Evolutionary conservation across 495 filamentous ascomycete genomes (phyloP).

Genomic region (Umbilicaria muhlenbergii): DNA sequence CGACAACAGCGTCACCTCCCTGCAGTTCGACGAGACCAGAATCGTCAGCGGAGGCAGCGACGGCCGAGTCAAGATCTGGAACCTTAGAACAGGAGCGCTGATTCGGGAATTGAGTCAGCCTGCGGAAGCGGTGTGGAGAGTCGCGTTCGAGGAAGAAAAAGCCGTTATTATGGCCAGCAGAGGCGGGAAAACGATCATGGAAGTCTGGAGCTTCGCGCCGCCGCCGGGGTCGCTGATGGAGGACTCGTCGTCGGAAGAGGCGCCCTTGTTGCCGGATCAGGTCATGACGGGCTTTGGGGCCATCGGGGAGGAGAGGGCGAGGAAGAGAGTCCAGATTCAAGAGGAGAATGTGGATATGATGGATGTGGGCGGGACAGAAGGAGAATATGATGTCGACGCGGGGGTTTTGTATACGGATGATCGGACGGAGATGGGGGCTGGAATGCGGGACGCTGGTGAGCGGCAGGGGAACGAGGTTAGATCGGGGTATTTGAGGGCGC

Average conservation of each 20-base stretch:
- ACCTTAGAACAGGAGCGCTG: constrained; percentile 75
- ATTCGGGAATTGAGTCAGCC: constrained; percentile 80
- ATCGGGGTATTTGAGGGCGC: no score
- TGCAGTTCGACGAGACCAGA: constrained; percentile 89
- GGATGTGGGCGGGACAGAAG: constrained; percentile 8
- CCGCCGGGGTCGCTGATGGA: constrained; percentile 5
- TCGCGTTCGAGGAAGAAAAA: constrained; percentile 96
- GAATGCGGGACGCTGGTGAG: no score
- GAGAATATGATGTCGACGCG: neutral
- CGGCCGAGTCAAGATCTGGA: constrained; percentile 95
- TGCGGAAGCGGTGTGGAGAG: constrained; percentile 90
- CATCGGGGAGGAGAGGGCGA: neutral
- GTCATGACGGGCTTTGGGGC: neutral
- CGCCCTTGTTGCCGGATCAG: no score
- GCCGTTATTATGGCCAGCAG: constrained; percentile 89
- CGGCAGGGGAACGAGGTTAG: no score
- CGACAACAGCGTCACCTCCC: constrained; percentile 92
- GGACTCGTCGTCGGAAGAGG: neutral
- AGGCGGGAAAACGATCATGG: constrained; percentile 79
- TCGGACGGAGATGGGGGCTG: no score
- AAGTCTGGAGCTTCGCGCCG: constrained; percentile 40
- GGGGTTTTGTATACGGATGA: neutral
- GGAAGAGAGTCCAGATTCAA: neutral
- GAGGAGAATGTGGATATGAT: constrained; percentile 11
- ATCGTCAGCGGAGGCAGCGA: constrained; percentile 94